A percentile compares a stretch with the other conserved stretches of the same genome.
These are phyloP conservation scores for Exophiala lecanii-corni DNA, from an alignment of 2,329 filamentous ascomycete species.

Conservation along the genomic window DNA sequence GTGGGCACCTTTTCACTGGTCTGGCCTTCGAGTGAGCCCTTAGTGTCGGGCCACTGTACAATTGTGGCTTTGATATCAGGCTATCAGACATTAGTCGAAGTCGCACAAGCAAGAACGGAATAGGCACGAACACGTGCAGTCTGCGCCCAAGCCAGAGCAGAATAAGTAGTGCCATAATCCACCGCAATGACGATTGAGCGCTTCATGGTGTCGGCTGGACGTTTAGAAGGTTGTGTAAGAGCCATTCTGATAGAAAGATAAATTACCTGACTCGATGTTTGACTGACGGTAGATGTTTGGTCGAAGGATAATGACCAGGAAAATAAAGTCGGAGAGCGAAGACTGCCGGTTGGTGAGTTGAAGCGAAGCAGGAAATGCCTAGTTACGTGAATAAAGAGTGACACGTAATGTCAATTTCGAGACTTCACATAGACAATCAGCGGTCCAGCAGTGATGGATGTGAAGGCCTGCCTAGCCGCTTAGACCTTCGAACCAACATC, in stretches of 20 bases:
- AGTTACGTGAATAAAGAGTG: no score
- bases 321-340: no score
- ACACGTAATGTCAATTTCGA: no score
- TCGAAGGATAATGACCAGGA: neutral
- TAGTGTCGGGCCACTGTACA: slow-evolving; percentile 22
- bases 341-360: no score
- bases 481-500: no score
- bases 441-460: no score
- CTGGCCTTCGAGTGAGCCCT: slow-evolving; percentile 14
- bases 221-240: neutral
- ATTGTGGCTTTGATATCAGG: slow-evolving; percentile 21
- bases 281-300: no score
- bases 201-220: neutral
- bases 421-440: no score
- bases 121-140: slow-evolving; percentile 19
- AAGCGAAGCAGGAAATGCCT: no score
- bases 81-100: slow-evolving; percentile 5
- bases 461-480: no score
- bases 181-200: slow-evolving; percentile 23
- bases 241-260: slow-evolving; percentile 1
- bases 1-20: slow-evolving; percentile 27
- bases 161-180: slow-evolving; percentile 28
- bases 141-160: slow-evolving; percentile 25
- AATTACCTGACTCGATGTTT: neutral
- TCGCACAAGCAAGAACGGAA: neutral